Evolutionary conservation across 176 grass and related monocot species (phyloP).

Genomic region (Bothriochloa decipiens): DNA sequence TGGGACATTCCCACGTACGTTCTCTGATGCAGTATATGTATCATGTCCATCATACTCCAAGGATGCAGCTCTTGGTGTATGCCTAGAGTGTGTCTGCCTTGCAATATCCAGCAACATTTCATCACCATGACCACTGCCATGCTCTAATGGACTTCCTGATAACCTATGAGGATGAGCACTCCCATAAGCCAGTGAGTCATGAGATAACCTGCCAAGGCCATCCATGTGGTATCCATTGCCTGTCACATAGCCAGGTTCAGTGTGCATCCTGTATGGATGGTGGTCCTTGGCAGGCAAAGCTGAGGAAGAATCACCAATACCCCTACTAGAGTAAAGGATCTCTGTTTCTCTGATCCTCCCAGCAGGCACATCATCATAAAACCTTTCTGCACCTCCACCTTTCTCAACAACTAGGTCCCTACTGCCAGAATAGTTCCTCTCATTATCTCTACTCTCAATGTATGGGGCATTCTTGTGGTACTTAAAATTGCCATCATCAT

Average conservation of each 20-base stretch:
- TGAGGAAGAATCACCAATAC: conserved; percentile 49
- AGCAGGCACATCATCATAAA: conserved; percentile 34
- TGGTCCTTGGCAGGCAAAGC: conserved; percentile 45
- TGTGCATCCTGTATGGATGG: conserved; percentile 11
- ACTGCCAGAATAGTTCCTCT: conserved; percentile 34
- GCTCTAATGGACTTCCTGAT: conserved; percentile 42
- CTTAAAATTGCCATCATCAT: conserved; percentile 25
- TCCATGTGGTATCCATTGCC: conserved; percentile 35
- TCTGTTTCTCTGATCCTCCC: conserved; percentile 44
- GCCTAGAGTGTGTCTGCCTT: conserved; percentile 41
- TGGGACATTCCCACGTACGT: conserved; percentile 53
- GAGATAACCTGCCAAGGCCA: conserved; percentile 42
- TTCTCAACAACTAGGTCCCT: conserved; percentile 30
- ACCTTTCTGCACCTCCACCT: conserved; percentile 43
- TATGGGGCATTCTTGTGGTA: conserved; percentile 29
- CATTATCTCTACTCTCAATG: conserved; percentile 42
- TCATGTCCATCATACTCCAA: conserved; percentile 44
- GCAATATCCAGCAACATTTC: conserved; percentile 37
- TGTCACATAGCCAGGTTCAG: conserved; percentile 31
- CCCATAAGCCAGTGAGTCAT: conserved; percentile 39
- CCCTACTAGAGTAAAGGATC: conserved; percentile 52
- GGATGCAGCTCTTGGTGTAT: conserved; percentile 28
- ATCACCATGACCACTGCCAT: conserved; percentile 12
- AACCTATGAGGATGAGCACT: conserved; percentile 42
- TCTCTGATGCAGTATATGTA: conserved; percentile 49